Evolutionary conservation across 164 flowering plant genomes (phyloP).

Genomic region (Stephania cephalantha): DNA sequence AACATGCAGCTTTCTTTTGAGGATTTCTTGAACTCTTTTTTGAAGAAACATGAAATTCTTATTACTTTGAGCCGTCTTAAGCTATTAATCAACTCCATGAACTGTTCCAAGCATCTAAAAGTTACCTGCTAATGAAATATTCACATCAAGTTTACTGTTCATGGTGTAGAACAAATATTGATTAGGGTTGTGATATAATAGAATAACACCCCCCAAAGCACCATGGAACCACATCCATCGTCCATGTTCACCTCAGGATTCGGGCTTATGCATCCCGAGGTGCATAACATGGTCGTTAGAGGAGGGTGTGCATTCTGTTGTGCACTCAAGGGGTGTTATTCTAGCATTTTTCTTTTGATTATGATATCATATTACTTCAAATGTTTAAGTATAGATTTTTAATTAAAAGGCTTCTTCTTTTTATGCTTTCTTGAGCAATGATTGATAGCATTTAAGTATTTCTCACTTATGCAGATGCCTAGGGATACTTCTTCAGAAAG

Average conservation of each 20-base stretch:
- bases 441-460: not conserved
- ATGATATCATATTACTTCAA: not conserved
- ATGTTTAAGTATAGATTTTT: not conserved
- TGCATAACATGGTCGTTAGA: too few species aligned
- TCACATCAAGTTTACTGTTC: not conserved
- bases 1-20: not conserved
- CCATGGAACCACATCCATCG: too few species aligned
- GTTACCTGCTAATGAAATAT: not conserved
- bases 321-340: too few species aligned
- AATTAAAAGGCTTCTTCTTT: not conserved
- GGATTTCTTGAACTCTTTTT: not conserved
- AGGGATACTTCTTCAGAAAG: conserved; percentile 88
- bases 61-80: not conserved
- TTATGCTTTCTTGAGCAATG: not conserved
- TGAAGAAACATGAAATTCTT: not conserved
- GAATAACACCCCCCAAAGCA: too few species aligned
- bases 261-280: too few species aligned
- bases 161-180: not conserved
- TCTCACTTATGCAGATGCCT: conserved; percentile 52
- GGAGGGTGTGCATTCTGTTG: too few species aligned
- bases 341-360: too few species aligned
- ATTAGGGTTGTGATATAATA: not conserved
- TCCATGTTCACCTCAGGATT: too few species aligned
- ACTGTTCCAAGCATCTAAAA: not conserved
- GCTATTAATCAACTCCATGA: not conserved